phyloP scores from a whole-genome alignment of 176 grass and related monocot genomes.

The Carex myosuroides region DNA sequence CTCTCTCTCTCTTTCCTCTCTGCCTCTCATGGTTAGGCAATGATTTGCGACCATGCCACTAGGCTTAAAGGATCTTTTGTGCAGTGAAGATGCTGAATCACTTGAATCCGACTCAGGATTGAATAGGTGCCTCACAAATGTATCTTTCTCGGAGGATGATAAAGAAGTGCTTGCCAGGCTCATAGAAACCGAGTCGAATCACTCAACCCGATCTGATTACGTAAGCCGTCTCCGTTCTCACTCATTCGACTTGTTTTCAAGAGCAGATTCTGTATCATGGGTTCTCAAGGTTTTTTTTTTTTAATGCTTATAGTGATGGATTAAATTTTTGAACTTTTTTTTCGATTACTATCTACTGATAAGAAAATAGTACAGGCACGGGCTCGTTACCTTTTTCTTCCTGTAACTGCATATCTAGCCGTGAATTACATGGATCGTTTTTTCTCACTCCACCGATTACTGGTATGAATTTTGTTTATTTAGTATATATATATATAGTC shows the following conservation, averaged over 20 bases:
- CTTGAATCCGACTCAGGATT: conserved; percentile 9
- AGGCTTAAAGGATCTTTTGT: conserved; percentile 53
- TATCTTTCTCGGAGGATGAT: not conserved
- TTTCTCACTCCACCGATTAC: conserved; percentile 59
- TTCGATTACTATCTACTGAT: not conserved
- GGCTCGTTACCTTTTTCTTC: conserved; percentile 58
- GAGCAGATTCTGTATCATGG: conserved; percentile 74
- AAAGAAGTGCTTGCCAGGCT: conserved; percentile 42
- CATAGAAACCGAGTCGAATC: conserved; percentile 48
- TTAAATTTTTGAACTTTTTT: not conserved
- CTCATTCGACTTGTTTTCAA: conserved; percentile 48
- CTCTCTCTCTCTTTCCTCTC: not conserved
- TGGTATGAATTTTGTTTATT: conserved; percentile 26
- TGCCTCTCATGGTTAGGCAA: conserved; percentile 16
- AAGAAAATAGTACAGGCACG: conserved; percentile 45
- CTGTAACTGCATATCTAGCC: conserved; percentile 87
- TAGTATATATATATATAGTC: not conserved
- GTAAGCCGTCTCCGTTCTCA: conserved; percentile 55
- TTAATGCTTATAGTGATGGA: not conserved
- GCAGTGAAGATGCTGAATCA: conserved; percentile 54
- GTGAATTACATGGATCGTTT: conserved; percentile 99
- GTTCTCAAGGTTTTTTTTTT: conserved; percentile 63
- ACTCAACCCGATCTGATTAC: conserved; percentile 65
- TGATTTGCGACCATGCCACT: conserved; percentile 40
- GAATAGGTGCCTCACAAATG: not conserved